Evolutionary conservation across 1,139 yeast species (phyloP).

Genomic region (Candida labiduridarum): DNA sequence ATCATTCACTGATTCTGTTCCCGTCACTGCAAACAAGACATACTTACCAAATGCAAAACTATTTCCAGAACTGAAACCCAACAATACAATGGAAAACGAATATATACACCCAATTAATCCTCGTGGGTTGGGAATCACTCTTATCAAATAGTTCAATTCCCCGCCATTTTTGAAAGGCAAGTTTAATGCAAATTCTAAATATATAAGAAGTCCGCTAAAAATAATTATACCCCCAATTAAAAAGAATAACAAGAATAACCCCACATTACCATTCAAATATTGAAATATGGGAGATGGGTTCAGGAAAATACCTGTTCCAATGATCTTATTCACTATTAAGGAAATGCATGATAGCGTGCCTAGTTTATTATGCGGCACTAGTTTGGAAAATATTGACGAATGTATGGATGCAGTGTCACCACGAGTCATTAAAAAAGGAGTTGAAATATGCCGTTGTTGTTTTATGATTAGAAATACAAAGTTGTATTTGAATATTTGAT

Average conservation of each 20-base stretch:
- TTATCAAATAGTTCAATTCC: constrained; percentile 50
- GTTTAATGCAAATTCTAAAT: constrained; percentile 50
- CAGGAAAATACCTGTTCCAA: constrained; percentile 55
- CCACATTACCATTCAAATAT: constrained; percentile 46
- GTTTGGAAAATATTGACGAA: constrained; percentile 7
- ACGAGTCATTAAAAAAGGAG: background rate
- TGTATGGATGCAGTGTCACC: constrained; percentile 9
- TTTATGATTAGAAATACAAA: background rate
- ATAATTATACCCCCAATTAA: constrained; percentile 47
- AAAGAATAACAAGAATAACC: constrained; percentile 43
- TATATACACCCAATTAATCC: constrained; percentile 47
- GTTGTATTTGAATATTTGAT: background rate
- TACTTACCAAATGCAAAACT: constrained; percentile 56
- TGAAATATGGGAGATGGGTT: constrained; percentile 51
- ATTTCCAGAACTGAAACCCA: constrained; percentile 55
- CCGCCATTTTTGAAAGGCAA: constrained; percentile 52
- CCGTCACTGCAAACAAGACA: constrained; percentile 38
- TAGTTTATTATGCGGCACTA: constrained; percentile 15
- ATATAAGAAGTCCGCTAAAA: constrained; percentile 49
- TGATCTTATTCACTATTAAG: constrained; percentile 52
- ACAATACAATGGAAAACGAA: constrained; percentile 48
- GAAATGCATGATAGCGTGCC: constrained; percentile 30
- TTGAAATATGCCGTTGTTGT: background rate
- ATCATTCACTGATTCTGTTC: constrained; percentile 25
- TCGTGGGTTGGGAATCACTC: constrained; percentile 39